These are phyloP conservation scores for Closterium sp. DNA, from an alignment of 139 green algal genomes.

Conservation along the genomic window DNA sequence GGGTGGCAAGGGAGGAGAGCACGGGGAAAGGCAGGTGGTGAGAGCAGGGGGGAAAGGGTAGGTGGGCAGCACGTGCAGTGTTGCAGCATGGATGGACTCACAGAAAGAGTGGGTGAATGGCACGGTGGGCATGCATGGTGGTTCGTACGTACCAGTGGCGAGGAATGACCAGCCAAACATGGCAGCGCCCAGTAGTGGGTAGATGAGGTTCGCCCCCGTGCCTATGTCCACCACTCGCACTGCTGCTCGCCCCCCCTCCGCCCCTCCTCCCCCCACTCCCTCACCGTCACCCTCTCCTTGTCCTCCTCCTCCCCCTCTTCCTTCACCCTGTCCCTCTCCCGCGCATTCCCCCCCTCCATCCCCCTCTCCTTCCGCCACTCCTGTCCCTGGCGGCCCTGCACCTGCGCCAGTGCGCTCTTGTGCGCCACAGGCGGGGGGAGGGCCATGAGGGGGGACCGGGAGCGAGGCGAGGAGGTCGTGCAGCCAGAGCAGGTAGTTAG, in stretches of 20 bases:
- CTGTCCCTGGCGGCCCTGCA: not conserved
- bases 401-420: not conserved
- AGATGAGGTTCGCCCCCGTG: conserved; percentile 91
- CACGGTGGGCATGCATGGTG: no score
- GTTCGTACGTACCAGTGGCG: conserved; percentile 47
- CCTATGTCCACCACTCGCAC: conserved; percentile 80
- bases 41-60: not conserved
- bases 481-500: conserved; percentile 93
- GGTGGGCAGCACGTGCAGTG: no score
- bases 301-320: not conserved
- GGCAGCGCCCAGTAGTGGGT: conserved; percentile 84
- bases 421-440: not conserved
- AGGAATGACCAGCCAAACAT: conserved; percentile 82
- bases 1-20: not conserved
- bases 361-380: not conserved
- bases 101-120: no score
- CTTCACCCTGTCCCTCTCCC: not conserved
- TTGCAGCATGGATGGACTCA: no score
- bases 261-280: not conserved
- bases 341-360: not conserved
- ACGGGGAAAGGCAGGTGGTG: not conserved
- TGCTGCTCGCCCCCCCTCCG: not conserved
- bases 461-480: conserved; percentile 71
- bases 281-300: not conserved
- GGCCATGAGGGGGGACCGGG: not conserved